A percentile compares a stretch with the other conserved stretches of the same genome.
phyloP scores from a whole-genome alignment of 2,329 filamentous ascomycete genomes.

The Talaromyces sp. region DNA sequence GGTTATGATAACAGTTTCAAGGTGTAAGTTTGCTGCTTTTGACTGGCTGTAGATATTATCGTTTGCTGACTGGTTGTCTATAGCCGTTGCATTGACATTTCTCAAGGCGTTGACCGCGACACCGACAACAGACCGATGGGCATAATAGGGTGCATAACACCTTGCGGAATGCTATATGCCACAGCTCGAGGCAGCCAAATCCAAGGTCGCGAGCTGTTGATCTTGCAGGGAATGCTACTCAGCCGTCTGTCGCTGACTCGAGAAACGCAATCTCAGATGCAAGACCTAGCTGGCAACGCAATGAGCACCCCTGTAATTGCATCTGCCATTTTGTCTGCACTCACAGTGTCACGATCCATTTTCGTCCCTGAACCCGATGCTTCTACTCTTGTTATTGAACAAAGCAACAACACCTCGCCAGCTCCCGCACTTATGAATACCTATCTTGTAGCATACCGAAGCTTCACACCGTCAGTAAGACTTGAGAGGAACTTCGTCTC shows the following conservation, averaged over 20 bases:
- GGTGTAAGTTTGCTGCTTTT: conserved; percentile 31
- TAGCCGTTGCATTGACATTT: conserved; percentile 54
- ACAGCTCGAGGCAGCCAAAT: conserved; percentile 57
- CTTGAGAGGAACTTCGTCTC: conserved; percentile 6
- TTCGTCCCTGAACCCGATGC: neutral
- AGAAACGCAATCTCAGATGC: conserved; percentile 57
- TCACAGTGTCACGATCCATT: conserved; percentile 38
- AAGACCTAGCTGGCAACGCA: conserved; percentile 71
- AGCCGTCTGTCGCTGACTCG: conserved; percentile 58
- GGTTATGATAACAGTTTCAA: conserved; percentile 57
- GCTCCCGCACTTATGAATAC: conserved; percentile 2
- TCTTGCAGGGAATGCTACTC: conserved; percentile 63
- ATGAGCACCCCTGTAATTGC: conserved; percentile 72
- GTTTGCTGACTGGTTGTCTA: conserved; percentile 5
- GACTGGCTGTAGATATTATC: neutral
- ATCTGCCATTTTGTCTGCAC: conserved; percentile 53
- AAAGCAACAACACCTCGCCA: neutral
- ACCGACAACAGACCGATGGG: conserved; percentile 47
- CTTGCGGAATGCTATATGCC: conserved; percentile 56
- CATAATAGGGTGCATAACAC: conserved; percentile 63
- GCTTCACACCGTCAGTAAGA: conserved; percentile 10
- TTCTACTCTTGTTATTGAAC: conserved; percentile 7
- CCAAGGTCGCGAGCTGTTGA: conserved; percentile 57
- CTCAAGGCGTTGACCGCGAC: conserved; percentile 66
- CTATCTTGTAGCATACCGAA: conserved; percentile 12